Evolutionary conservation across 2,329 filamentous ascomycete genomes (phyloP), one percentile per base, ranked within the genome.

Genomic region (Metarhizium robertsii): DNA sequence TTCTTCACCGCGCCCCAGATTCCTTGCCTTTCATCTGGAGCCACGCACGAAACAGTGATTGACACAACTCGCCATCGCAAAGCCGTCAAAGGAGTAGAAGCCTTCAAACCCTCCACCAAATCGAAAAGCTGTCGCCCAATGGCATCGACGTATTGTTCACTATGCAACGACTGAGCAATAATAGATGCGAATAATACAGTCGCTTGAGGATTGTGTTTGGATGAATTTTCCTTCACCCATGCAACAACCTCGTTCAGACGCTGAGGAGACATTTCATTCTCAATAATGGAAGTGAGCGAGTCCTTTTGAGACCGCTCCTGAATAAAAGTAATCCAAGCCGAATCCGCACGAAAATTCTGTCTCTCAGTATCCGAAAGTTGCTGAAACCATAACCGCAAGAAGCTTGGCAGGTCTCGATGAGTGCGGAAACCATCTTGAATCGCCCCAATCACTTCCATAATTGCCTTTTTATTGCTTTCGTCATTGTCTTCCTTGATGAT

Each of bases 361-460:
- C 65, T 61, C 55, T 73, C 69, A 16, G 67, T 63, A 14, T 69
- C 63, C 42, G 66, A 68, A 2, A 79, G 66, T 55, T 76, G 71
- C 46, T 68, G 61, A 50, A 70, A 75, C 78, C 78, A 81, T 2
- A 74, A 63, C 50, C 70, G 71, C 57, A 80, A 57, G 55, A 80
- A 80, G 5, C 70, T 67, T 0, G 74, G 64, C 13, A 79, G 63
- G 55, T 75, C 73, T 53, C 76, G 73, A 11, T 68, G 71, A 5
- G 67, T 73, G 7, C 71, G 72, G 58, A 74, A 78, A 0, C 76
- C 75, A 53, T 72, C 65, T 2, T 73, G 71, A 20, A 80, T 69
- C 1, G 73, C 66, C 2, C 69, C 66, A 3, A 79, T 67, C 4
- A 78, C 71, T 11, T 69, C 62, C 4, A 64, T 62, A 34, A 69